Evolutionary conservation across 495 filamentous ascomycete species (phyloP).

Genomic region (Pseudoneurospora amorphoporcata): DNA sequence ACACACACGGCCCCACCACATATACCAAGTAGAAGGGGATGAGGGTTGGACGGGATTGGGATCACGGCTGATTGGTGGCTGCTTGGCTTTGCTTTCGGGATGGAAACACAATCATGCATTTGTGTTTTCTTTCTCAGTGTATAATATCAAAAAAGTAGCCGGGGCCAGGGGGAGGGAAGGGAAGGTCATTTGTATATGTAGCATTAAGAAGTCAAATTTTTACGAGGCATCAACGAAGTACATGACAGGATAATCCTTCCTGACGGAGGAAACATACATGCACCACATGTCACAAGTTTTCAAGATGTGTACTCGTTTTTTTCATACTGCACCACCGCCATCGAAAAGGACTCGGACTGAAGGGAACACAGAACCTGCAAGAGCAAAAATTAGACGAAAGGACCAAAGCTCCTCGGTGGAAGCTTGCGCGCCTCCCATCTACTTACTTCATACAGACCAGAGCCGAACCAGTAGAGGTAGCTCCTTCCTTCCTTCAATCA

Average conservation of each 20-base stretch:
- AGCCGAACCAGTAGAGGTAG: no score
- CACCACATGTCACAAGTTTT: no score
- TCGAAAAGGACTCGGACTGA: no score
- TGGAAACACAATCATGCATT: not conserved
- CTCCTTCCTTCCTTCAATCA: no score
- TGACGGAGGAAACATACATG: no score
- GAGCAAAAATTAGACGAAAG: no score
- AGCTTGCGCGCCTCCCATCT: no score
- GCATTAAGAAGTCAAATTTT: not conserved
- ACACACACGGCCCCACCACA: not conserved
- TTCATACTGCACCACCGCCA: no score
- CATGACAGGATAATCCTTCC: not conserved
- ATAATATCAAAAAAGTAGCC: slow-evolving; percentile 8
- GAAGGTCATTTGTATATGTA: not conserved
- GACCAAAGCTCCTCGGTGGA: no score
- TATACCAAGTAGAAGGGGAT: not conserved
- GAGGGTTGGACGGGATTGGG: not conserved
- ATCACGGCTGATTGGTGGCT: not conserved
- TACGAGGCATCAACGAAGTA: not conserved
- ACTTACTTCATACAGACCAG: no score
- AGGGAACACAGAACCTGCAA: no score
- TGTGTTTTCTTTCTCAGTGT: slow-evolving; percentile 1
- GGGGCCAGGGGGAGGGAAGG: not conserved
- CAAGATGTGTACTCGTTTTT: no score
- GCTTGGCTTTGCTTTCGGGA: not conserved